Evolutionary conservation across 148 eudicot genomes (phyloP).

Genomic region (Rhododendron mucronatum): DNA sequence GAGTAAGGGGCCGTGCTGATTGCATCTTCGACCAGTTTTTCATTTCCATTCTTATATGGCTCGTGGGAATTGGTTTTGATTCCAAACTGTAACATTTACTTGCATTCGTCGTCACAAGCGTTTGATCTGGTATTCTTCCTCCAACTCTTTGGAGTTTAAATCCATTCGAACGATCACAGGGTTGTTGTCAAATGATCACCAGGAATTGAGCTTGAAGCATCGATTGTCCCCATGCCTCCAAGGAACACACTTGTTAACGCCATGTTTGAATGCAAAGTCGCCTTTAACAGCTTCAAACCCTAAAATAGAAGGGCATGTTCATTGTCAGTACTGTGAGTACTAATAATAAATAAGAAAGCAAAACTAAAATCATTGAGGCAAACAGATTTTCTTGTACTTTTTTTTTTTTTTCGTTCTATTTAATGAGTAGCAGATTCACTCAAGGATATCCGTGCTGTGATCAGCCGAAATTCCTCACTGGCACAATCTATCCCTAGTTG

Average conservation of each 20-base stretch:
- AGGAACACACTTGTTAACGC: too few species aligned
- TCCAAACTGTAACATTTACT: neutral
- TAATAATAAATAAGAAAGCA: too few species aligned
- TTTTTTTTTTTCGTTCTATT: neutral
- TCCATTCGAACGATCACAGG: neutral
- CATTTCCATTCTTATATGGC: neutral
- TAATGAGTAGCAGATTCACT: neutral
- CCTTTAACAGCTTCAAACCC: too few species aligned
- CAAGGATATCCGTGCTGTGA: neutral
- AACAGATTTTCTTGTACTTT: too few species aligned
- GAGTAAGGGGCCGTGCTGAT: neutral
- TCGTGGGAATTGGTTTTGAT: neutral
- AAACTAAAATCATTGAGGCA: too few species aligned
- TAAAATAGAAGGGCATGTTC: too few species aligned
- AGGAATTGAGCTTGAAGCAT: too few species aligned
- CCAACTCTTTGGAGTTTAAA: neutral
- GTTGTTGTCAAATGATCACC: neutral
- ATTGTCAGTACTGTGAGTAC: too few species aligned
- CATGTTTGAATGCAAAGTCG: too few species aligned
- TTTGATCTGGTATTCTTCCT: conserved; percentile 5
- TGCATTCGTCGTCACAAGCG: neutral
- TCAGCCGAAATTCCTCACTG: neutral
- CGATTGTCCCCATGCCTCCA: too few species aligned
- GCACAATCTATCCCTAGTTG: too few species aligned
- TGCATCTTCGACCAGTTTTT: neutral